These are phyloP conservation scores for Eutrema heterophyllum DNA, from an alignment of 345 rosid genomes.

Conservation along the genomic window DNA sequence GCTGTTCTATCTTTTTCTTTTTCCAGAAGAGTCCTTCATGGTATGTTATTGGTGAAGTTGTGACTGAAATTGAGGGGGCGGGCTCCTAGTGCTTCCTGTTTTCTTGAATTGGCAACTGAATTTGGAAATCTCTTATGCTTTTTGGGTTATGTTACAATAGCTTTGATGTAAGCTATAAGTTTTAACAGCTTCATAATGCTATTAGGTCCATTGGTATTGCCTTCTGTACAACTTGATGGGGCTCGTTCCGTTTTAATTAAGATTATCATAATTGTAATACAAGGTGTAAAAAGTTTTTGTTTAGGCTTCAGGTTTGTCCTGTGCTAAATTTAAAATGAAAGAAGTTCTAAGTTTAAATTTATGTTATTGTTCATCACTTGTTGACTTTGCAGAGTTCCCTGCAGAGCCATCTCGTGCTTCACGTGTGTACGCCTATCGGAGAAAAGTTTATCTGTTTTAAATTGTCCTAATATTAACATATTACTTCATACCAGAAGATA, in stretches of 20 bases:
- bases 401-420: slow-evolving; percentile 67
- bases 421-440: slow-evolving; percentile 52
- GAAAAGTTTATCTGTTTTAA: slow-evolving; percentile 42
- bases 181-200: slow-evolving; percentile 71
- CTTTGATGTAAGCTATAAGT: slow-evolving; percentile 38
- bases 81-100: slow-evolving; percentile 16
- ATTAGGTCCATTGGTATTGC: slow-evolving; percentile 67
- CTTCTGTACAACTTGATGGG: slow-evolving; percentile 67
- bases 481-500: slow-evolving; percentile 26
- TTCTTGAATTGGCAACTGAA: slow-evolving; percentile 20
- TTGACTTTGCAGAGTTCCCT: slow-evolving; percentile 70
- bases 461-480: slow-evolving; percentile 24
- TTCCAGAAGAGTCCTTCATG: neutral
- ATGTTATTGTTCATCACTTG: slow-evolving; percentile 33
- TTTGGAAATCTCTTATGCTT: slow-evolving; percentile 21
- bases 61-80: slow-evolving; percentile 13
- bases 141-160: slow-evolving; percentile 32
- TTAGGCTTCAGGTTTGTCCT: slow-evolving; percentile 42
- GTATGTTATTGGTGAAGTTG: slow-evolving; percentile 3
- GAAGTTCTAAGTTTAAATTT: slow-evolving; percentile 33
- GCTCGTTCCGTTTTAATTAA: slow-evolving; percentile 63
- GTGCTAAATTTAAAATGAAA: slow-evolving; percentile 35
- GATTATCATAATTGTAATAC: slow-evolving; percentile 51
- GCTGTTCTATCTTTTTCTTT: neutral
- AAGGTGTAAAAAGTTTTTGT: slow-evolving; percentile 61